Evolutionary conservation across 257 asterid species (phyloP).

Genomic region (Cinchona pubescens): DNA sequence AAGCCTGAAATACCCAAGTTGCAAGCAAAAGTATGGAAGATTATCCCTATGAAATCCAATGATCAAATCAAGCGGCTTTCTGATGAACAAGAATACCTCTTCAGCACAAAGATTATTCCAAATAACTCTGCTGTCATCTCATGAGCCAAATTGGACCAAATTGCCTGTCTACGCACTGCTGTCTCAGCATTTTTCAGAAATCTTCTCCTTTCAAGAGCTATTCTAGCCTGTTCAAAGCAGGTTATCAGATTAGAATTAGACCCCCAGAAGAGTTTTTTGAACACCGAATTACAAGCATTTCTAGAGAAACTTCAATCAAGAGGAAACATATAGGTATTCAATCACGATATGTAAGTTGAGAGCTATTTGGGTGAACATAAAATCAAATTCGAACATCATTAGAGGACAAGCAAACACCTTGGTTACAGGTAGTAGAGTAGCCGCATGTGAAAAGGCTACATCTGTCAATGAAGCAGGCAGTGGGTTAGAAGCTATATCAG

Average conservation of each 20-base stretch:
- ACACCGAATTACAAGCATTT: neutral
- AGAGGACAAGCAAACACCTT: slow-evolving; percentile 48
- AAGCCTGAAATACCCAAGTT: slow-evolving; percentile 58
- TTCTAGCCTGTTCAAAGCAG: slow-evolving; percentile 69
- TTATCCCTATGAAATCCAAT: neutral
- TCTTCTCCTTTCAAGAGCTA: slow-evolving; percentile 94
- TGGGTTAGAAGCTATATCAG: slow-evolving; percentile 89
- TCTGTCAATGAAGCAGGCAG: slow-evolving; percentile 95
- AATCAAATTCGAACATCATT: slow-evolving; percentile 5
- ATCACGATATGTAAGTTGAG: neutral
- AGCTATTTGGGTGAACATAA: neutral
- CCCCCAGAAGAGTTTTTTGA: neutral
- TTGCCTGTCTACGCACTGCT: slow-evolving; percentile 89
- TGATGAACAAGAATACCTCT: slow-evolving; percentile 56
- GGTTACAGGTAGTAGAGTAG: slow-evolving; percentile 92
- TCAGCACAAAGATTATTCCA: slow-evolving; percentile 95
- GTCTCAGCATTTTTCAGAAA: slow-evolving; percentile 94
- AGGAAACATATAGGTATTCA: neutral
- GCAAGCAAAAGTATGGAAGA: slow-evolving; percentile 13
- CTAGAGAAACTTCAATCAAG: neutral
- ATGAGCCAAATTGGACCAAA: slow-evolving; percentile 98
- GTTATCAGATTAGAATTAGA: slow-evolving; percentile 1
- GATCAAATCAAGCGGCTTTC: neutral
- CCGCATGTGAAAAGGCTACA: slow-evolving; percentile 99
- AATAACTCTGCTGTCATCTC: slow-evolving; percentile 99